These are phyloP conservation scores for Pleurotus ostreatus DNA, from an alignment of 768 basidiomycete genomes.

Conservation along the genomic window DNA sequence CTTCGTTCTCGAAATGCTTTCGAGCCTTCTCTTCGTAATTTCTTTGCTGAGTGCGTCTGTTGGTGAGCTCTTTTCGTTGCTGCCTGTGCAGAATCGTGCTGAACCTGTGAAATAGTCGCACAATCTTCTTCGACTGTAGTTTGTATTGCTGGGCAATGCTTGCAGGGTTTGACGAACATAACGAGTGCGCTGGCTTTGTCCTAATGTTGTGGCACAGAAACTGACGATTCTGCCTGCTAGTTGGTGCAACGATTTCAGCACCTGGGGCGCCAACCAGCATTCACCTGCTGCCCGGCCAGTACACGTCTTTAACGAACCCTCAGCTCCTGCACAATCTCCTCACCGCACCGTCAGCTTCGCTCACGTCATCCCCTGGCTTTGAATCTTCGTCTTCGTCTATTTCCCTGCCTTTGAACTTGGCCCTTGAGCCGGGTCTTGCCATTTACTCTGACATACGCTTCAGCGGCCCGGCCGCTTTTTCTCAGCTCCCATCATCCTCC, in stretches of 20 bases:
- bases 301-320: constrained; percentile 67
- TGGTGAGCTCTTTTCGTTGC: constrained; percentile 25
- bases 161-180: constrained; percentile 73
- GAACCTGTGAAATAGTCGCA: constrained; percentile 35
- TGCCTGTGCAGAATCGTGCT: not conserved
- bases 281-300: constrained; percentile 74
- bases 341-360: constrained; percentile 57
- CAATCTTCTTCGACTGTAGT: constrained; percentile 60
- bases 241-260: constrained; percentile 64
- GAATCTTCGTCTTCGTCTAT: constrained; percentile 46
- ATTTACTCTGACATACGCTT: constrained; percentile 62
- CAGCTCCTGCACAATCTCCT: constrained; percentile 65
- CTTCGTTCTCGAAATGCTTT: constrained; percentile 31
- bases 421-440: constrained; percentile 62
- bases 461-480: constrained; percentile 61
- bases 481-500: constrained; percentile 48
- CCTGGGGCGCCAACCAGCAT: constrained; percentile 48
- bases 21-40: constrained; percentile 27
- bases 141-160: constrained; percentile 87
- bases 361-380: constrained; percentile 63
- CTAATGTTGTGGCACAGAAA: not conserved
- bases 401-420: constrained; percentile 65
- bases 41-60: constrained; percentile 28
- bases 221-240: constrained; percentile 31
- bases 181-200: constrained; percentile 40